Base-by-base conservation (phyloP, 345 rosid genomes). In the Xanthoceras sorbifolium region DNA sequence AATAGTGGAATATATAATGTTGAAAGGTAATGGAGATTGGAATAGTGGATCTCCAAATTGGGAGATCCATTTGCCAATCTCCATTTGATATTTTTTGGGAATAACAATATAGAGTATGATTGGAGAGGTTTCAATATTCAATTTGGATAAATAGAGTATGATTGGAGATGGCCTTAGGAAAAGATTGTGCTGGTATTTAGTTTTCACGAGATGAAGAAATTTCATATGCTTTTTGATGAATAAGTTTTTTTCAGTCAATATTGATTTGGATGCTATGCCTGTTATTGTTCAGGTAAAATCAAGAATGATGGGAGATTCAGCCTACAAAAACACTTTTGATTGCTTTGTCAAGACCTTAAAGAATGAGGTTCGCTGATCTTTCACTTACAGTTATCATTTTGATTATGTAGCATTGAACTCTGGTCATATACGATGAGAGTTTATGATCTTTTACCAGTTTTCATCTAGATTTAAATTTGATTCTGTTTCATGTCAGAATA, bases 281-380 rank as follows among this genome's bases (percentile, higher is more conserved):
- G 25, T 60, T 26, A 66, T 86, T 76, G 83, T 85, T 76, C 89
- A 93, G 99, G 97, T 96, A 73, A 96, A 96, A 88, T 96, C 99
- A 6, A 90, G 99, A 84, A 96, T 96, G 99, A 92, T 96, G 98
- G 99, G 99, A 69, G 99, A 96, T 82, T 84, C 98, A 65, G 85
- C 93, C 77, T 93, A 91, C 88, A 92, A 80, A 79, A 96, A 82
- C 85, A 96, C 99, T 54, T 44, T 92, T 10, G 99, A 96, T 81
- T 96, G 99, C 85, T 93, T 96, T 82, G 44, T 90, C 77, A 96
- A 87, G 86, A 96, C 99, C 46, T 73, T 90, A 91, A 93, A 87
- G 85, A 86, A 86, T 14, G 99, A 96, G 93, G 99, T 92, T 71
- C 71, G 77, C 25, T 69, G 0, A 50, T 62, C 4, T 25, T 57